Conservation (phyloP, 306 rosid species). For the Rosa chinensis region DNA sequence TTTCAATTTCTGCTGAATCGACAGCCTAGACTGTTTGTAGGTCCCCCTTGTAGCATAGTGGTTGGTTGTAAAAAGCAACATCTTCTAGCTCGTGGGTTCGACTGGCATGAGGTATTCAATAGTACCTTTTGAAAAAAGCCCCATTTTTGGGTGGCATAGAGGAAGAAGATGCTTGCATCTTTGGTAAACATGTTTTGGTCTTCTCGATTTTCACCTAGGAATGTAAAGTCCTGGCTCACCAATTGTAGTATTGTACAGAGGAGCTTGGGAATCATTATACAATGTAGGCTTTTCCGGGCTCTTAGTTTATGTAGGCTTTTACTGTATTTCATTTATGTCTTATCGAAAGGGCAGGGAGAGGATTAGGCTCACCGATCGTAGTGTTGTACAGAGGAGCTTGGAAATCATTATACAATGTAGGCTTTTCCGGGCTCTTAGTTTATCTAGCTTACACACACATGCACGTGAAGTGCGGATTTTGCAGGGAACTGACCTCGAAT, state of each 20-base stretch:
- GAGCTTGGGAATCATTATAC: slow-evolving; percentile 46
- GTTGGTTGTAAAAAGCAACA: too few species aligned
- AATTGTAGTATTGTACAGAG: slow-evolving; percentile 47
- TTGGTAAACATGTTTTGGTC: background rate
- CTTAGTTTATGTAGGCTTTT: slow-evolving; percentile 12
- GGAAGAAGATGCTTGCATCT: too few species aligned
- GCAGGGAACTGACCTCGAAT: slow-evolving; percentile 6
- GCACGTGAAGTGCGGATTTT: slow-evolving; percentile 9
- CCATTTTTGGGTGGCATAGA: too few species aligned
- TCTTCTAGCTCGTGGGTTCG: too few species aligned
- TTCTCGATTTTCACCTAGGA: slow-evolving; percentile 44
- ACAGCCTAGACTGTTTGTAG: too few species aligned
- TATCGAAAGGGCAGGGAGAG: background rate
- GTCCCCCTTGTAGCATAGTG: too few species aligned
- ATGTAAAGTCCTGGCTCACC: slow-evolving; percentile 4
- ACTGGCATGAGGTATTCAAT: too few species aligned
- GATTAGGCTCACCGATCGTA: too few species aligned
- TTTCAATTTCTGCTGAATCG: too few species aligned
- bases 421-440: slow-evolving; percentile 33
- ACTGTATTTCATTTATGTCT: background rate
- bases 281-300: slow-evolving; percentile 32
- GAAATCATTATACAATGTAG: slow-evolving; percentile 29
- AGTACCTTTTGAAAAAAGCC: too few species aligned
- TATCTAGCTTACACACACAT: slow-evolving; percentile 18
- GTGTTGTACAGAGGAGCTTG: slow-evolving; percentile 35